Conservation (phyloP, 2,329 filamentous ascomycete genomes). For the Aspergillus sojae region DNA sequence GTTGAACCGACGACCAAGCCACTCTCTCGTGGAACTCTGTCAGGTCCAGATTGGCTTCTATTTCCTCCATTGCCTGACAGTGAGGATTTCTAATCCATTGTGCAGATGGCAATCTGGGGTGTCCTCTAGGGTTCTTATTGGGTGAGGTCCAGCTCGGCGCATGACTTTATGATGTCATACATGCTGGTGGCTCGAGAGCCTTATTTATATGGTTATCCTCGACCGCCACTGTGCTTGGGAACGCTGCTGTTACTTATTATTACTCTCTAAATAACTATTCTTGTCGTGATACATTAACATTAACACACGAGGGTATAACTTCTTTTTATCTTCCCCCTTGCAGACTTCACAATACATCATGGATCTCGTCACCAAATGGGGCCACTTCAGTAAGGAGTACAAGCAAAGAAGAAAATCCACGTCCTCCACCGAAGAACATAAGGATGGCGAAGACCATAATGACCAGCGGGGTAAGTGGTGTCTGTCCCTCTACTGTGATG, state of each 20-base stretch:
- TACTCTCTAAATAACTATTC: background rate
- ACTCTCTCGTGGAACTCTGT: background rate
- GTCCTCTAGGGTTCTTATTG: background rate
- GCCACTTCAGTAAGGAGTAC: slow-evolving; percentile 11
- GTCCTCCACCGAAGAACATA: no score
- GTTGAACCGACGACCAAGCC: background rate
- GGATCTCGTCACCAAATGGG: slow-evolving; percentile 19
- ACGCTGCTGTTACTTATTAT: background rate
- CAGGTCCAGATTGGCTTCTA: background rate
- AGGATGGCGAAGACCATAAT: background rate
- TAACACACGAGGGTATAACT: background rate
- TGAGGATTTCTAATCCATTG: background rate
- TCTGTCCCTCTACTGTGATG: background rate
- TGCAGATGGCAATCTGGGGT: background rate
- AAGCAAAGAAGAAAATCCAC: no score
- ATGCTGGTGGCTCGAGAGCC: background rate
- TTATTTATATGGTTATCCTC: background rate
- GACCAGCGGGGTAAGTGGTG: slow-evolving; percentile 13
- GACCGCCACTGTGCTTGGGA: background rate
- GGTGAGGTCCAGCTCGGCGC: background rate
- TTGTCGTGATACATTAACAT: background rate
- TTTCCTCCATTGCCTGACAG: background rate
- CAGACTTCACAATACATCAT: slow-evolving; percentile 3
- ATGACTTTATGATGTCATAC: slow-evolving; percentile 2
- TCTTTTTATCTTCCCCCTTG: background rate